A percentile compares a stretch with the other conserved stretches of the same genome.
Conservation (phyloP, 2,329 filamentous ascomycete species). For the Xylaria sp. region DNA sequence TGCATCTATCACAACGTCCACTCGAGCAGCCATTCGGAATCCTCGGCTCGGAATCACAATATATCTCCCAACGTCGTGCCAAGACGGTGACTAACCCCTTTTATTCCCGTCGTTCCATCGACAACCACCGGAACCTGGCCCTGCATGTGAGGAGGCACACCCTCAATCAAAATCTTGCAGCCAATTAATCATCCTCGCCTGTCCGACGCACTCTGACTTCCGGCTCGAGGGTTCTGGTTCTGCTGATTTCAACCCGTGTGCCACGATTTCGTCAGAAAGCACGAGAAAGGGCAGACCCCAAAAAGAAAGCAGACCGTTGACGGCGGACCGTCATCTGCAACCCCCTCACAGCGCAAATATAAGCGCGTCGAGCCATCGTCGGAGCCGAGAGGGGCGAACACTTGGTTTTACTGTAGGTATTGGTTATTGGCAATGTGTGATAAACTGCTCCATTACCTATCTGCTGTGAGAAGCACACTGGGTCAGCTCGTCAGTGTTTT, state of each 20-base stretch:
- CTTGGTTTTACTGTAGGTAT: neutral
- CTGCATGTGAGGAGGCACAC: conserved; percentile 18
- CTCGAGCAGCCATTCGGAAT: neutral
- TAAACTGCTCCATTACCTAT: neutral
- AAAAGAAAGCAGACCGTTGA: neutral
- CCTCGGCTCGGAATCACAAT: conserved; percentile 7
- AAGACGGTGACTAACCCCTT: conserved; percentile 13
- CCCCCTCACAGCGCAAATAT: neutral
- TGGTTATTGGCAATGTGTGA: neutral
- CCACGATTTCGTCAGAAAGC: neutral
- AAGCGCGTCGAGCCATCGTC: neutral
- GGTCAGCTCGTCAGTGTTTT: neutral
- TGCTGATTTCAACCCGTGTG: neutral
- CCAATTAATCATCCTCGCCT: conserved; percentile 14
- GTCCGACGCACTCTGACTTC: conserved; percentile 5
- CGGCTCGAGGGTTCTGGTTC: conserved; percentile 3
- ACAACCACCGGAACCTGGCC: conserved; percentile 5
- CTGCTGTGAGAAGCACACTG: neutral
- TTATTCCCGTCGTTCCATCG: conserved; percentile 7
- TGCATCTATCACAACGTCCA: neutral
- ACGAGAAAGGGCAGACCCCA: neutral
- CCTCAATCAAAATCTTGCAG: conserved; percentile 16
- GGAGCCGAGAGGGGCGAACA: neutral
- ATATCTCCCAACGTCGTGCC: conserved; percentile 6
- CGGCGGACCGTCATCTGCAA: neutral